A percentile compares a stretch with the other conserved stretches of the same genome.
These are phyloP conservation scores for Dionaea muscipula DNA, from an alignment of 179 eudicot genomes.

Conservation along the genomic window DNA sequence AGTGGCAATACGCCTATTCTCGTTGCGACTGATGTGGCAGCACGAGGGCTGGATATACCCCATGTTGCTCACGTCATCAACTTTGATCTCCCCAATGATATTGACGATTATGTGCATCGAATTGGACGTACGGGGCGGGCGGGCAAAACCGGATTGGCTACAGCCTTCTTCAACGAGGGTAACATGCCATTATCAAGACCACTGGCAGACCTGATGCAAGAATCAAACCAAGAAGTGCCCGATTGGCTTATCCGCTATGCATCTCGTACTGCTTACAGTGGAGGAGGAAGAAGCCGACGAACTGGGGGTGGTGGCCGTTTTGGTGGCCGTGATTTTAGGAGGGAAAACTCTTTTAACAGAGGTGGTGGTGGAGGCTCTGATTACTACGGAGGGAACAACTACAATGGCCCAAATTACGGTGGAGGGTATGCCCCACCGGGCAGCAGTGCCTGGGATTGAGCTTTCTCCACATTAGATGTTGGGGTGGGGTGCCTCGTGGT, in stretches of 20 bases:
- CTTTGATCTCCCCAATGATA: conserved; percentile 91
- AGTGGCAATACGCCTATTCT: conserved; percentile 81
- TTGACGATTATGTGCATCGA: conserved; percentile 93
- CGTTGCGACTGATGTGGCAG: conserved; percentile 98
- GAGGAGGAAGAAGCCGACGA: conserved; percentile 45
- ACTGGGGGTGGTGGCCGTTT: conserved; percentile 78
- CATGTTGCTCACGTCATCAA: conserved; percentile 92
- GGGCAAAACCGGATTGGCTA: conserved; percentile 83
- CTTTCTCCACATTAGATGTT: not conserved
- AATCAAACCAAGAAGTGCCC: conserved; percentile 89
- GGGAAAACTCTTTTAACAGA: conserved; percentile 38
- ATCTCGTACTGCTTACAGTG: conserved; percentile 47
- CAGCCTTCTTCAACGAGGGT: conserved; percentile 87
- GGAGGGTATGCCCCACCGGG: conserved; percentile 17
- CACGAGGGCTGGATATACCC: conserved; percentile 97
- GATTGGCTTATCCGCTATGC: conserved; percentile 84
- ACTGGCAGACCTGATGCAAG: conserved; percentile 82
- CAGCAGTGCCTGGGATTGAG: conserved; percentile 19
- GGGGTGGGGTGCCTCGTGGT: not conserved
- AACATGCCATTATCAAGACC: conserved; percentile 61
- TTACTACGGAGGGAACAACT: conserved; percentile 45
- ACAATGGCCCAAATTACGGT: conserved; percentile 20
- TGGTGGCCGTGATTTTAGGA: conserved; percentile 88
- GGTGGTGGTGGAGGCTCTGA: conserved; percentile 38
- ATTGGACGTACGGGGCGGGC: conserved; percentile 97